These are phyloP conservation scores for Aquilaria agallochum DNA, from an alignment of 441 rosid species.

Conservation along the genomic window DNA sequence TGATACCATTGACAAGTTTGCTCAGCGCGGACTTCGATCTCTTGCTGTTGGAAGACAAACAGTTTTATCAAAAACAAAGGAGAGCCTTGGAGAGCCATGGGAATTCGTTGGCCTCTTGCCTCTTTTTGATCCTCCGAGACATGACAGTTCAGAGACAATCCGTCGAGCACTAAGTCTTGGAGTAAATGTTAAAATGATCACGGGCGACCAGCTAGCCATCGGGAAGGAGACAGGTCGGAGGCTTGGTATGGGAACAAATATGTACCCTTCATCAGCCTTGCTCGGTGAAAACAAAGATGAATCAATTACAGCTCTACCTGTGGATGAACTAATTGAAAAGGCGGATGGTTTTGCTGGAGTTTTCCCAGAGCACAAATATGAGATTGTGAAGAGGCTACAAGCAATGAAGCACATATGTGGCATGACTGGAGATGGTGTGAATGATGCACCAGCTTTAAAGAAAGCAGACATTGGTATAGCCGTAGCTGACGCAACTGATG, in stretches of 20 bases:
- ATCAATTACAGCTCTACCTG: neutral
- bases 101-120: constrained; percentile 21
- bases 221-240: neutral
- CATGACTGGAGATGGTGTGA: constrained; percentile 1
- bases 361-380: constrained; percentile 2
- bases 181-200: neutral
- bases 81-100: constrained; percentile 21
- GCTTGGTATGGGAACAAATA: neutral
- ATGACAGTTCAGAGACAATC: neutral
- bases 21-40: constrained; percentile 49
- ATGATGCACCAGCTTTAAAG: constrained; percentile 1
- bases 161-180: neutral
- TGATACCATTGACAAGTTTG: constrained; percentile 39
- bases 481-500: constrained; percentile 17
- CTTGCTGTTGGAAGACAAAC: constrained; percentile 48
- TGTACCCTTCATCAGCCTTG: neutral
- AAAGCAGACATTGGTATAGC: constrained; percentile 2
- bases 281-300: neutral
- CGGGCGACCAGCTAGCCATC: constrained; percentile 2
- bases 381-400: neutral
- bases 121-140: constrained; percentile 4
- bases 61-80: neutral
- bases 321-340: neutral
- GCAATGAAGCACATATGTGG: constrained; percentile 1
- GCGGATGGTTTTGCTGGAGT: neutral